These are phyloP conservation scores for Carex myosuroides DNA, from an alignment of 176 grass and related monocot species.

Conservation along the genomic window DNA sequence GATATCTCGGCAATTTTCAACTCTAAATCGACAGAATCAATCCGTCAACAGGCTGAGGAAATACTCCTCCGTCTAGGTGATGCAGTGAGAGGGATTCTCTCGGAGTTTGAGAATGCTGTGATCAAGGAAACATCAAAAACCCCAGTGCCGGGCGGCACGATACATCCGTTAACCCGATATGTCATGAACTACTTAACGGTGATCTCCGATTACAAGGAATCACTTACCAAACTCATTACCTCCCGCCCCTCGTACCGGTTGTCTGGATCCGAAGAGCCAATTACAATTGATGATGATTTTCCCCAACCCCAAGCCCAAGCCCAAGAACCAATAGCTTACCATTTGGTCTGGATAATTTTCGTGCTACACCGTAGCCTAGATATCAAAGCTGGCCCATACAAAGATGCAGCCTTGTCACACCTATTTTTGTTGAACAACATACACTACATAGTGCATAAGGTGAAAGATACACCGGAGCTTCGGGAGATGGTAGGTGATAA, in stretches of 20 bases:
- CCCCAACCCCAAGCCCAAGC: conserved; percentile 67
- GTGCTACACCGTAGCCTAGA: conserved; percentile 80
- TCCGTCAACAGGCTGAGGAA: conserved; percentile 61
- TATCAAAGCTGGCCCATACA: conserved; percentile 71
- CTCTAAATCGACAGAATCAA: conserved; percentile 57
- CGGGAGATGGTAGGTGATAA: conserved; percentile 50
- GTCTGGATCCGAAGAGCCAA: conserved; percentile 16
- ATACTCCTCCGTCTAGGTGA: conserved; percentile 65
- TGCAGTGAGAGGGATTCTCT: conserved; percentile 82
- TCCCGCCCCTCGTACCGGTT: conserved; percentile 47
- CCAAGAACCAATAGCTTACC: conserved; percentile 49
- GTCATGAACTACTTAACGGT: conserved; percentile 89
- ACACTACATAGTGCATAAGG: conserved; percentile 89
- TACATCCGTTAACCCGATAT: conserved; percentile 88
- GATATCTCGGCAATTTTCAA: conserved; percentile 66
- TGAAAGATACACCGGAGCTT: conserved; percentile 67
- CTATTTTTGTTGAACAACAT: conserved; percentile 93
- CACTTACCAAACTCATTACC: conserved; percentile 57
- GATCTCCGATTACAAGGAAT: conserved; percentile 85
- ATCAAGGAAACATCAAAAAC: conserved; percentile 63
- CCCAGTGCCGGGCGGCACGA: conserved; percentile 71
- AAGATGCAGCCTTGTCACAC: conserved; percentile 51
- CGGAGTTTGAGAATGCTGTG: conserved; percentile 81
- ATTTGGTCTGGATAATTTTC: conserved; percentile 80
- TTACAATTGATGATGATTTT: conserved; percentile 53